Evolutionary conservation across 805 yeast species (phyloP).

Genomic region (Pichia nanzhaoensis): DNA sequence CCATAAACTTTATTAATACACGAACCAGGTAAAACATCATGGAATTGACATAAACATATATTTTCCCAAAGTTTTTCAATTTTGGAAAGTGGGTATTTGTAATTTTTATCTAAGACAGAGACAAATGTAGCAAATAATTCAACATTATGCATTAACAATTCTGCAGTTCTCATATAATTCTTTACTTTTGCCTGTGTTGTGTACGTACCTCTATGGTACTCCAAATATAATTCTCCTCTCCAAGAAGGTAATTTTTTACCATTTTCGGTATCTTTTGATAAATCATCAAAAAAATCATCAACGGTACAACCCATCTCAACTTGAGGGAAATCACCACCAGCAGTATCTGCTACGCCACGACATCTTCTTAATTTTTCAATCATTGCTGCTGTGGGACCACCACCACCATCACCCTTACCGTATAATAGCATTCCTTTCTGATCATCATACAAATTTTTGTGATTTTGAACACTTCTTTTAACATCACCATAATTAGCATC

Average conservation of each 20-base stretch:
- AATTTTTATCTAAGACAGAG: slow-evolving; percentile 46
- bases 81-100: slow-evolving; percentile 64
- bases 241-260: slow-evolving; percentile 75
- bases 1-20: slow-evolving; percentile 90
- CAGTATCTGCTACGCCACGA: slow-evolving; percentile 77
- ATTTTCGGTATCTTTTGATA: slow-evolving; percentile 53
- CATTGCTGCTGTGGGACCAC: slow-evolving; percentile 95
- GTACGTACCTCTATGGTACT: slow-evolving; percentile 95
- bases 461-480: slow-evolving; percentile 67
- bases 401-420: slow-evolving; percentile 98
- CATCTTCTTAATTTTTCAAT: slow-evolving; percentile 86
- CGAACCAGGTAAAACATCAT: slow-evolving; percentile 96
- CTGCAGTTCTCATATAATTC: slow-evolving; percentile 69
- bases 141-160: slow-evolving; percentile 73
- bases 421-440: slow-evolving; percentile 76
- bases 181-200: slow-evolving; percentile 89
- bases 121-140: slow-evolving; percentile 78
- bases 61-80: slow-evolving; percentile 80
- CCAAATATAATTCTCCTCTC: slow-evolving; percentile 91
- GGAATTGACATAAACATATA: slow-evolving; percentile 86
- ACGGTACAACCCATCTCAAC: slow-evolving; percentile 73
- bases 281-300: slow-evolving; percentile 69
- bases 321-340: slow-evolving; percentile 68
- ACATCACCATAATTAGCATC: slow-evolving; percentile 92
- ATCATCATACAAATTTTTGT: slow-evolving; percentile 74